phyloP scores from a whole-genome alignment of 1,284 basidiomycete genomes.

The Tilletia walkeri region DNA sequence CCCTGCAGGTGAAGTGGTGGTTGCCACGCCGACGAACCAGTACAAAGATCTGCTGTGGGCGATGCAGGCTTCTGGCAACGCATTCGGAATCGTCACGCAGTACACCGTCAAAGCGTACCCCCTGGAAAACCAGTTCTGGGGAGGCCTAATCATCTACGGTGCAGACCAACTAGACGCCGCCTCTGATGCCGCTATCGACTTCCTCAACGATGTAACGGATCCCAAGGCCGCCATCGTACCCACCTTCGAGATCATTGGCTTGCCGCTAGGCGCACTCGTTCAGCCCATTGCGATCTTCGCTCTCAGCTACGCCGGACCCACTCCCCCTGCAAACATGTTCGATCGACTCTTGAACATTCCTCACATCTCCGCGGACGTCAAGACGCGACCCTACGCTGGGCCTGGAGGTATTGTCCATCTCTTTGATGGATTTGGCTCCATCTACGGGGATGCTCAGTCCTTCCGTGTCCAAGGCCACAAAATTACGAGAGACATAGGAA shows the following conservation, averaged over 20 bases:
- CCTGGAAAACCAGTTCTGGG: background rate
- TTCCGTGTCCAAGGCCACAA: background rate
- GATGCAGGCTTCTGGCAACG: background rate
- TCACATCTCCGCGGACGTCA: background rate
- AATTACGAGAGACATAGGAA: background rate
- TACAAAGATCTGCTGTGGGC: conserved; percentile 17
- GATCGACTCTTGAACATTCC: background rate
- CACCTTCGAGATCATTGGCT: background rate
- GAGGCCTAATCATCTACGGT: background rate
- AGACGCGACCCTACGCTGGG: background rate
- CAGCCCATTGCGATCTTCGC: background rate
- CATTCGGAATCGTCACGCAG: conserved; percentile 11
- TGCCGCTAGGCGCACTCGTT: background rate
- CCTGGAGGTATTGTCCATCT: background rate
- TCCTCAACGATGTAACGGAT: background rate
- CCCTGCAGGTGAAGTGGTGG: background rate
- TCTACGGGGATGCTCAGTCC: background rate
- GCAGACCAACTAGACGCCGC: background rate
- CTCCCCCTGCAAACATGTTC: background rate
- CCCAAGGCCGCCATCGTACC: background rate
- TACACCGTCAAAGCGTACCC: conserved; percentile 8
- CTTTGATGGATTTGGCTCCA: background rate
- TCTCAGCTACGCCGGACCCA: background rate
- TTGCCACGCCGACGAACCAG: conserved; percentile 5
- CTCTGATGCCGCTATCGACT: conserved; percentile 6